These are phyloP conservation scores for Teunomyces lycoperdinae DNA, from an alignment of 805 yeast species.

Conservation along the genomic window DNA sequence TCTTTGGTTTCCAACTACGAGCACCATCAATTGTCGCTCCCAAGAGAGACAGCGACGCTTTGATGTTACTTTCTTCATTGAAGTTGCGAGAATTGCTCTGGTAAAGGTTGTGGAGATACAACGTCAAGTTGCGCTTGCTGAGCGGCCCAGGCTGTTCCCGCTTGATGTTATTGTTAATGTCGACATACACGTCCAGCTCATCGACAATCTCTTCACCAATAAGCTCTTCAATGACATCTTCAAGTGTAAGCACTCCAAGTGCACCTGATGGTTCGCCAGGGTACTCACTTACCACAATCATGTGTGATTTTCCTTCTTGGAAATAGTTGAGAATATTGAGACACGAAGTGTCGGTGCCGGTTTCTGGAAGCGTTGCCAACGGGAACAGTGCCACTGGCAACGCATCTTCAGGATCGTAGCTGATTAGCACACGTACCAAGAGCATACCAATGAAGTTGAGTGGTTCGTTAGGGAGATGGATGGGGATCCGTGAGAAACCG, in stretches of 20 bases:
- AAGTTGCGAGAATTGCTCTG: slow-evolving; percentile 41
- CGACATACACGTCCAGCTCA: slow-evolving; percentile 91
- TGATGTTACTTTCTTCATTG: slow-evolving; percentile 23
- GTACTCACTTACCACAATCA: slow-evolving; percentile 84
- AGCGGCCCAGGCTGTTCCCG: slow-evolving; percentile 74
- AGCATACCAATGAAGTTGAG: slow-evolving; percentile 92
- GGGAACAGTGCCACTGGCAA: slow-evolving; percentile 91
- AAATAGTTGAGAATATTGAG: slow-evolving; percentile 90
- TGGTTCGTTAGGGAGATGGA: slow-evolving; percentile 86
- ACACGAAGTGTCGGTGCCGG: slow-evolving; percentile 88
- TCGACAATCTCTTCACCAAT: slow-evolving; percentile 98
- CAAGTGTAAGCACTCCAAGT: slow-evolving; percentile 86
- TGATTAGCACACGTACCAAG: slow-evolving; percentile 83
- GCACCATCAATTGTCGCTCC: slow-evolving; percentile 13
- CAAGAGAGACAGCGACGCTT: neutral
- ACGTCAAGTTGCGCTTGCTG: slow-evolving; percentile 64
- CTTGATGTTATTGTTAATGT: slow-evolving; percentile 83
- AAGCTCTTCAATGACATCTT: slow-evolving; percentile 96
- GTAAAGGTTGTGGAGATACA: slow-evolving; percentile 64
- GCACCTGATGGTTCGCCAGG: slow-evolving; percentile 89
- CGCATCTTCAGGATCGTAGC: slow-evolving; percentile 96
- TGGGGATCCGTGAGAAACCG: slow-evolving; percentile 94
- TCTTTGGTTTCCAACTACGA: slow-evolving; percentile 49
- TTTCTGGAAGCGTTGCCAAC: slow-evolving; percentile 93
- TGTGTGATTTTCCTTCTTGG: slow-evolving; percentile 97